These are phyloP conservation scores for Neopestalotiopsis clavispora DNA, from an alignment of 2,329 filamentous ascomycete genomes.

Conservation along the genomic window DNA sequence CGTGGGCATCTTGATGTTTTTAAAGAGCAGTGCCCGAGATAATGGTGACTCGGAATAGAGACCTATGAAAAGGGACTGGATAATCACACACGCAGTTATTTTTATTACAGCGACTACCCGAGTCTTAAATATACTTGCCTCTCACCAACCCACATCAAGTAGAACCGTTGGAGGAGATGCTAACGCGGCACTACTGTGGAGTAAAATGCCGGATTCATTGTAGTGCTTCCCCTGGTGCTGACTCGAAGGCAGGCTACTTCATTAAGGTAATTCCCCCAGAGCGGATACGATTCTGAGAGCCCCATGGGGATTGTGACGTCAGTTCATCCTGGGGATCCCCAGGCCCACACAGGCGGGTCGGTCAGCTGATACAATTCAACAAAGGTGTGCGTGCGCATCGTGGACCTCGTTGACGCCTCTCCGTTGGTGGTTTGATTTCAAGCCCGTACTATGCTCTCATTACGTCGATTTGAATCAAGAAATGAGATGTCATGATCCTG, in stretches of 20 bases:
- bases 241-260: neutral
- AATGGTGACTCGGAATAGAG: neutral
- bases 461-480: neutral
- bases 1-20: neutral
- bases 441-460: neutral
- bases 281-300: neutral
- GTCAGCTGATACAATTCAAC: neutral
- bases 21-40: neutral
- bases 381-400: neutral
- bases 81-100: neutral
- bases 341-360: neutral
- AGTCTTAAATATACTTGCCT: neutral
- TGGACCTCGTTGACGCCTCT: constrained; percentile 1
- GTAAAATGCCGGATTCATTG: neutral
- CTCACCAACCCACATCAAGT: neutral
- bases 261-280: neutral
- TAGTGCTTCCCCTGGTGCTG: neutral
- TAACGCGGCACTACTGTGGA: neutral
- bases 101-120: neutral
- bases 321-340: neutral
- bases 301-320: constrained; percentile 8
- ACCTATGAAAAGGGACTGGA: neutral
- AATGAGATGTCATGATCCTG: neutral
- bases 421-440: neutral
- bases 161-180: neutral